Conservation (phyloP, 345 rosid species). For the Cardamine occulta region DNA sequence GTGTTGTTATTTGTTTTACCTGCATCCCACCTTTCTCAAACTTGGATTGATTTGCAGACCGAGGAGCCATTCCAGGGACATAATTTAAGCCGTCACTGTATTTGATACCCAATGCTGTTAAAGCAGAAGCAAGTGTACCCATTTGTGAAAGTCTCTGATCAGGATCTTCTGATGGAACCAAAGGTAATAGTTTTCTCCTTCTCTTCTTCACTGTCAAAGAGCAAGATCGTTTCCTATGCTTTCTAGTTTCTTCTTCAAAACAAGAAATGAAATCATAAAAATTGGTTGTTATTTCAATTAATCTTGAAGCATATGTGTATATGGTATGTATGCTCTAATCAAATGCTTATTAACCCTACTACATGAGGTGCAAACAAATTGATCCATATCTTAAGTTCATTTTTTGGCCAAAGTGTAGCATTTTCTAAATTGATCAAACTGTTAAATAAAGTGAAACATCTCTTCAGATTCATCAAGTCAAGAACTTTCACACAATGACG, state of each 20-base stretch:
- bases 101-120: constrained; percentile 67
- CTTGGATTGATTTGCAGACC: constrained; percentile 73
- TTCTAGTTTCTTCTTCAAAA: constrained; percentile 49
- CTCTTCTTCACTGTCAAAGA: constrained; percentile 80
- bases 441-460: constrained; percentile 17
- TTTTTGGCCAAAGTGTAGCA: constrained; percentile 17
- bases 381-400: neutral
- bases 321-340: constrained; percentile 7
- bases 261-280: constrained; percentile 7
- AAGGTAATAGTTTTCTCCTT: constrained; percentile 70
- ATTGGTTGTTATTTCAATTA: neutral
- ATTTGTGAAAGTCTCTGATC: constrained; percentile 64
- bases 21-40: constrained; percentile 91
- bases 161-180: constrained; percentile 72
- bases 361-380: constrained; percentile 10
- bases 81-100: constrained; percentile 72
- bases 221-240: constrained; percentile 66
- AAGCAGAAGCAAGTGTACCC: constrained; percentile 87
- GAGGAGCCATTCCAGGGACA: constrained; percentile 68
- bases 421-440: constrained; percentile 12
- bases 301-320: neutral
- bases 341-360: constrained; percentile 16
- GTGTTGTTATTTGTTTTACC: constrained; percentile 46
- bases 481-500: constrained; percentile 20
- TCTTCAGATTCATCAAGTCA: constrained; percentile 24